These are phyloP conservation scores for Solanum medicagineum DNA, from an alignment of 257 asterid species.

Conservation along the genomic window DNA sequence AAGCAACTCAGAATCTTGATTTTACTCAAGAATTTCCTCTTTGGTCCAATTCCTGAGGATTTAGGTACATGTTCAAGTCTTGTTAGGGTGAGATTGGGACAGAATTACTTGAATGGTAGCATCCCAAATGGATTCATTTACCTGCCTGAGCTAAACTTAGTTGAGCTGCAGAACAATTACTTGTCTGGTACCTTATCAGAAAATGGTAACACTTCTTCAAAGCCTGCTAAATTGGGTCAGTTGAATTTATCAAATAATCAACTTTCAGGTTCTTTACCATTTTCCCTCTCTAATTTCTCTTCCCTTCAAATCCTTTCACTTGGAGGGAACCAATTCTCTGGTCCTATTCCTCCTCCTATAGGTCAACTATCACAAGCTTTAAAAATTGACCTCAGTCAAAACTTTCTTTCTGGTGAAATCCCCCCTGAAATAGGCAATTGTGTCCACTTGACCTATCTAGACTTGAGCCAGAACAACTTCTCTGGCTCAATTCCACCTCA, in stretches of 20 bases:
- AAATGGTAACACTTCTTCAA: constrained; percentile 18
- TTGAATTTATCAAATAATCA: constrained; percentile 72
- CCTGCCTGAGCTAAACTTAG: constrained; percentile 65
- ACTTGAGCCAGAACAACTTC: constrained; percentile 63
- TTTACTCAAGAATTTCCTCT: constrained; percentile 55
- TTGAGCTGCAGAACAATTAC: constrained; percentile 72
- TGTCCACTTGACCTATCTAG: constrained; percentile 65
- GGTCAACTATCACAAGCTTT: constrained; percentile 60
- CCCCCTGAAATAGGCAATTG: constrained; percentile 63
- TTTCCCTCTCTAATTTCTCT: constrained; percentile 51
- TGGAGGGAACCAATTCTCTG: constrained; percentile 58
- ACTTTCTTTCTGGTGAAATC: constrained; percentile 50
- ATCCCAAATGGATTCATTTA: constrained; percentile 69
- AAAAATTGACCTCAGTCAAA: constrained; percentile 59
- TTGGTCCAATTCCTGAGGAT: constrained; percentile 65
- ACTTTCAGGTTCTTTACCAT: constrained; percentile 58
- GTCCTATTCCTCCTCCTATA: constrained; percentile 62
- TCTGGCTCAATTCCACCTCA: constrained; percentile 60
- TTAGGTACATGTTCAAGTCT: constrained; percentile 64
- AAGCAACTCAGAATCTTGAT: constrained; percentile 49
- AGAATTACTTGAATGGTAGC: constrained; percentile 73
- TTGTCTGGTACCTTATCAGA: constrained; percentile 64
- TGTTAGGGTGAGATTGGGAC: constrained; percentile 78
- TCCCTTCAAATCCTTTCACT: constrained; percentile 61
- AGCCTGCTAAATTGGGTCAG: constrained; percentile 40